Percentiles rank a stretch among this genome's conserved stretches.
phyloP scores from a whole-genome alignment of 2,329 filamentous ascomycete genomes.

The Aspergillus fischeri region DNA sequence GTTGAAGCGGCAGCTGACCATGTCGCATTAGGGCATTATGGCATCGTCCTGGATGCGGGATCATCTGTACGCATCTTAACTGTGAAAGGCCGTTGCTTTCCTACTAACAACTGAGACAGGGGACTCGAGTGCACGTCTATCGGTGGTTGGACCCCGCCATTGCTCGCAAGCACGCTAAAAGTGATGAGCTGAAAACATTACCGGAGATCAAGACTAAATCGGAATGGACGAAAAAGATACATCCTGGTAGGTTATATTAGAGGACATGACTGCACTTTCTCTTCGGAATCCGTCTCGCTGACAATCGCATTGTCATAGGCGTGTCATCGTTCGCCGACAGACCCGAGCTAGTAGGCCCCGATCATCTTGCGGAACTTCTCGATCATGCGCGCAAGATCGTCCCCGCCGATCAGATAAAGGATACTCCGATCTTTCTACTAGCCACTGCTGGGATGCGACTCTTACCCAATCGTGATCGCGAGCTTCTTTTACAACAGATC shows the following conservation, averaged over 20 bases:
- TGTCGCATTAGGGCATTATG: constrained; percentile 60
- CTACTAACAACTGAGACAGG: constrained; percentile 39
- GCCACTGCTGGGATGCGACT: constrained; percentile 94
- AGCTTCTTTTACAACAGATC: constrained; percentile 68
- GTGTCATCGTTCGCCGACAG: constrained; percentile 84
- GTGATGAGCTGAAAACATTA: constrained; percentile 61
- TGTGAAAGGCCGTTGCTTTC: background rate
- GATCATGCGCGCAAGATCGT: constrained; percentile 77
- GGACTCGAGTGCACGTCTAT: constrained; percentile 92
- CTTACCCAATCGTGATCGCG: constrained; percentile 68
- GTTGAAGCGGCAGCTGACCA: background rate
- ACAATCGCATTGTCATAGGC: constrained; percentile 36
- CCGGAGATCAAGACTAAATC: constrained; percentile 80
- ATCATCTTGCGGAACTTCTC: constrained; percentile 75
- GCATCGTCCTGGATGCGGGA: constrained; percentile 93
- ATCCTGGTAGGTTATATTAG: constrained; percentile 59
- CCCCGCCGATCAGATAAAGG: constrained; percentile 67
- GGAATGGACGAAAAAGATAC: constrained; percentile 88
- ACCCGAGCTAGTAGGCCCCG: constrained; percentile 70
- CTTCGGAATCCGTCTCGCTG: background rate
- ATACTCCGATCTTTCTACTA: constrained; percentile 91
- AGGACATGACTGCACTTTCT: background rate
- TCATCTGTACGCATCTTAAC: constrained; percentile 61
- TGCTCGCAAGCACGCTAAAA: constrained; percentile 59
- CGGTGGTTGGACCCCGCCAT: constrained; percentile 77